Evolutionary conservation across 768 basidiomycete species (phyloP), one percentile per base, ranked within the genome.

Genomic region (Hypsizygus marmoreus): DNA sequence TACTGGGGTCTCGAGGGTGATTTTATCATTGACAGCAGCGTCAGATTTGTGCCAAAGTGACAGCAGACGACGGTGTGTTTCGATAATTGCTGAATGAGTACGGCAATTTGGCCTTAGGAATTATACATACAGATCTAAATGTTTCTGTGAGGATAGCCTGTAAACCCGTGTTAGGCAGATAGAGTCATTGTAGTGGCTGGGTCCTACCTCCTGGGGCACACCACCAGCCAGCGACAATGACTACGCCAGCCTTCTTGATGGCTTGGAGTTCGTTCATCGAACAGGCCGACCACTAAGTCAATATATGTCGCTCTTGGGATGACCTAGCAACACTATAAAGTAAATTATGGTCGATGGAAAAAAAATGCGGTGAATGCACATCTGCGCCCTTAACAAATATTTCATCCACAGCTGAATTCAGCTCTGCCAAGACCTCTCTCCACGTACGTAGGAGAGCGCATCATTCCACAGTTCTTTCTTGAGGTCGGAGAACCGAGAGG

Each of bases 121-220:
- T 88, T 85, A 70, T 90, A 90, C 12, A 90, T 58, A 57, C 75
- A 90, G 6, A 80, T 84, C 62, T 89, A 84, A 37, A 85, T 80
- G 50, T 88, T 74, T 26, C 81, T 72, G 3, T 71, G 66, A 0
- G 88, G 88, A 51, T 81, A 86, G 5, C 88, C 86, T 86, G 12
- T 1, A 32, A 4, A 5, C 39, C 22, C 19, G 25, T 5, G 37
- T 14, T 28, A 14, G 16, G 30, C 13, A 19, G n/a, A n/a, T n/a
- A n/a, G n/a, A n/a, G 13, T 5, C 13, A 9, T 20, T 36, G 20
- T n/a, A n/a, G n/a, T n/a, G n/a, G n/a, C n/a, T n/a, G 37, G 2
- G 29, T 40, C 68, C 58, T 38, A 80, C 79, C 50, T 81, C 70
- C 42, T 76, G 63, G 0, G 77, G 69, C 1, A 90, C 74, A 1